Base-by-base conservation (phyloP, 768 basidiomycete genomes). In the Xerocomus spinulosus region DNA sequence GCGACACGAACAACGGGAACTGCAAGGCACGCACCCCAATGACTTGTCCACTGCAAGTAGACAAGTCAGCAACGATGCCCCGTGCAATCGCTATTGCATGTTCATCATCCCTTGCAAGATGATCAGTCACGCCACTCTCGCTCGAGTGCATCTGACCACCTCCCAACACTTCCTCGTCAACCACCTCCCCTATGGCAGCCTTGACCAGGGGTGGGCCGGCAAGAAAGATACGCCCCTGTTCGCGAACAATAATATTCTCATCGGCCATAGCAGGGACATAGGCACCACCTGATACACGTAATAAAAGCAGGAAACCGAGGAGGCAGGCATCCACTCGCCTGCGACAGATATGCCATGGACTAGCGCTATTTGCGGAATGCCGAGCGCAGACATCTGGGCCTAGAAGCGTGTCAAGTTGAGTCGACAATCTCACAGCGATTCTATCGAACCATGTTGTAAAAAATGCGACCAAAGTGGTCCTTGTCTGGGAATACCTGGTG, bases 221-320 rank as follows among this genome's bases (percentile, higher is more conserved):
- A 15, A 97, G 77, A 72, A 96, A 96, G 55, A 97, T 96, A 15
- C 79, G 85, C 0, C 93, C 93, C 70, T 95, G 92, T 50, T 93
- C 87, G 50, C 83, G 81, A 26, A 92, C 89, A 52, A 92, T 93
- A 57, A 92, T 78, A 53, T 91, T 93, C 68, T 93, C 90, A 61
- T 97, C 93, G 1, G 92, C 90, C 90, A 97, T 95, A 3, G 93
- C 93, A 23, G 93, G 92, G 35, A 95, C 91, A 68, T 92, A 94
- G 33, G 92, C 92, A 49, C 92, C 92, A 48, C 87, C 87, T 85
- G 37, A 15, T 42, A 26, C 15, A 56, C 46, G 49, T 39, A 34
- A 48, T 39, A 32, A 48, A 48, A 20, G 39, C 35, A 37, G 51
- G 34, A 40, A 24, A 36, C 13, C 6, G 41, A 36, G 41, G 37